Conservation (phyloP, 306 rosid genomes). For the Cicer cuneatum region DNA sequence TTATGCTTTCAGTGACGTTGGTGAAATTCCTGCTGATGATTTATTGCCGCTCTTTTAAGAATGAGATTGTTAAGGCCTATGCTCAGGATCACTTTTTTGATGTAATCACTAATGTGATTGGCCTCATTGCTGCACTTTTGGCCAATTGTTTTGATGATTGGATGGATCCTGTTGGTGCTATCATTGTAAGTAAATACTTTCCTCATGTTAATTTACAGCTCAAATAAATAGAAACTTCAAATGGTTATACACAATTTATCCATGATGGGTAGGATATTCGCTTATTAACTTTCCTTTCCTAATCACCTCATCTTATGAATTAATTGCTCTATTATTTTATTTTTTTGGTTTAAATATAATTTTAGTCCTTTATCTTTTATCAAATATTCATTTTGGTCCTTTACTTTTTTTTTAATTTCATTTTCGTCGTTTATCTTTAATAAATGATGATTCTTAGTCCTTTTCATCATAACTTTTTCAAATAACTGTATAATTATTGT, state of each 20-base stretch:
- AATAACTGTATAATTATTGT: no score
- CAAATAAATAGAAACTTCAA: neutral
- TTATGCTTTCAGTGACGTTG: slow-evolving; percentile 89
- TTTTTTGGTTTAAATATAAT: neutral
- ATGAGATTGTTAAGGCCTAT: slow-evolving; percentile 92
- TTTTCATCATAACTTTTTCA: no score
- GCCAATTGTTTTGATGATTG: slow-evolving; percentile 82
- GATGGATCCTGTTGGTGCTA: slow-evolving; percentile 98
- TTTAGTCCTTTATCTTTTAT: no score
- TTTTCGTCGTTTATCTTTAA: no score
- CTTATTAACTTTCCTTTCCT: neutral
- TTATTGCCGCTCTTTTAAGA: slow-evolving; percentile 85
- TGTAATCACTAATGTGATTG: slow-evolving; percentile 92
- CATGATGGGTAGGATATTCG: neutral
- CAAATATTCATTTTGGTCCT: no score
- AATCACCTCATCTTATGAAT: neutral
- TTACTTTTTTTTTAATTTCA: no score
- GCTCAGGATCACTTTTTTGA: slow-evolving; percentile 99
- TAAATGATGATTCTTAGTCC: no score
- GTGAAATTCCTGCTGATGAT: slow-evolving; percentile 76
- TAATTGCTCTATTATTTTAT: neutral
- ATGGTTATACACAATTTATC: neutral
- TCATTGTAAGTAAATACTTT: slow-evolving; percentile 71
- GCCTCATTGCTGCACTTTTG: slow-evolving; percentile 90
- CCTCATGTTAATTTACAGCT: slow-evolving; percentile 7